Evolutionary conservation across 148 eudicot species (phyloP).

Genomic region (Cornus controversa): DNA sequence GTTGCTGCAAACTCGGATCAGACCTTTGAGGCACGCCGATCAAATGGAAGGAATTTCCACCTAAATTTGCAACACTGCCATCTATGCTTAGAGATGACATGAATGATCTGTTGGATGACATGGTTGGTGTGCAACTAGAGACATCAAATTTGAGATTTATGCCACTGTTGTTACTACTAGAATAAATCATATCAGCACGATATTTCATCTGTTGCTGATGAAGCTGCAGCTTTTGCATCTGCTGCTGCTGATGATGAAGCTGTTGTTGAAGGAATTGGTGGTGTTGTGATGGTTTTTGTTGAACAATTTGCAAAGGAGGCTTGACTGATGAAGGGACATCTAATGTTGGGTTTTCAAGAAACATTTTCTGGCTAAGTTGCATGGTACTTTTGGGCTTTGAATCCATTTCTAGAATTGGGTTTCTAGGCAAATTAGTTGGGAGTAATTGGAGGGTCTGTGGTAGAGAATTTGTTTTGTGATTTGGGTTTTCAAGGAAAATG

Average conservation of each 20-base stretch:
- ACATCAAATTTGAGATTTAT: constrained; percentile 45
- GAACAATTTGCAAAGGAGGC: constrained; percentile 22
- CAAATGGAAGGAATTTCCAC: constrained; percentile 45
- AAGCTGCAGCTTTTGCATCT: constrained; percentile 31
- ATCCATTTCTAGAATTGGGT: constrained; percentile 17
- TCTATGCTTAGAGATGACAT: constrained; percentile 52
- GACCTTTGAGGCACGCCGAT: constrained; percentile 40
- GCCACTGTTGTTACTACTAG: constrained; percentile 26
- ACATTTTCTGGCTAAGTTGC: constrained; percentile 21
- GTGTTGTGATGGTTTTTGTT: constrained; percentile 20
- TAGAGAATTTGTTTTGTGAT: constrained; percentile 19
- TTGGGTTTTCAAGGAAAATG: constrained; percentile 37
- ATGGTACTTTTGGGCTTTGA: constrained; percentile 18
- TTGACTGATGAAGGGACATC: constrained; percentile 37
- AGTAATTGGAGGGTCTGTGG: constrained; percentile 26
- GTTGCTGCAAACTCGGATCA: constrained; percentile 33
- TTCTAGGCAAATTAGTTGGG: constrained; percentile 17
- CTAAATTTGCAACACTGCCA: constrained; percentile 28
- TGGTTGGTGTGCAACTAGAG: constrained; percentile 35
- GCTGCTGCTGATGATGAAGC: constrained; percentile 20
- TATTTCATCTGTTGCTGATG: constrained; percentile 35
- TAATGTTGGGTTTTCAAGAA: constrained; percentile 23
- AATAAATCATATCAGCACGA: constrained; percentile 33
- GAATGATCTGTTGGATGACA: constrained; percentile 54
- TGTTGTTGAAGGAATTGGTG: constrained; percentile 16